These are phyloP conservation scores for Apiospora arundinis DNA, from an alignment of 2,329 filamentous ascomycete species.

Conservation along the genomic window DNA sequence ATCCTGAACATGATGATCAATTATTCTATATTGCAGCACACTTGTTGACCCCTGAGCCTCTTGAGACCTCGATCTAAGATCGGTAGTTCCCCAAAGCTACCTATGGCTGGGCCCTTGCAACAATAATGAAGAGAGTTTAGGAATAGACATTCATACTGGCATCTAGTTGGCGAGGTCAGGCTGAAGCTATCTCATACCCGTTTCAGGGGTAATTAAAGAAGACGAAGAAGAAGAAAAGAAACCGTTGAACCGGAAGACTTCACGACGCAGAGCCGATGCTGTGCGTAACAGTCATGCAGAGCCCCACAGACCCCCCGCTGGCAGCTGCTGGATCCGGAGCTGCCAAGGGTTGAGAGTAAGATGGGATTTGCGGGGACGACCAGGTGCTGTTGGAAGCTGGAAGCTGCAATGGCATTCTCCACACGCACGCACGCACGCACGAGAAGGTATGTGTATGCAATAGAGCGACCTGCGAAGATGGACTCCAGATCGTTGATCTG, in stretches of 20 bases:
- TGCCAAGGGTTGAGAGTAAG: background rate
- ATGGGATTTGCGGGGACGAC: background rate
- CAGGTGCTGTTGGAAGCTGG: background rate
- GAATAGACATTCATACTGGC: background rate
- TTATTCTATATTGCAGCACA: background rate
- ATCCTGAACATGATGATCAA: no score
- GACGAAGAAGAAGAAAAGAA: background rate
- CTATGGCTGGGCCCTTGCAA: background rate
- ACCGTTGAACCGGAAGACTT: background rate
- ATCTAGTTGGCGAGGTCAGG: background rate
- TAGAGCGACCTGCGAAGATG: background rate
- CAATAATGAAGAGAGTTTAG: background rate
- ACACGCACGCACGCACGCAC: background rate
- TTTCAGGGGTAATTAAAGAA: background rate
- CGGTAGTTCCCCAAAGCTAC: background rate
- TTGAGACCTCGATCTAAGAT: background rate
- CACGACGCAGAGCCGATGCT: background rate
- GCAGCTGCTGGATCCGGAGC: background rate
- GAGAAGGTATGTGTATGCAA: background rate
- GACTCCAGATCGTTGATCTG: background rate
- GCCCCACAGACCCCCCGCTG: background rate
- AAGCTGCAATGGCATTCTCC: conserved; percentile 5
- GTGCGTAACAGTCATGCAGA: background rate
- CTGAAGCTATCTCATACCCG: background rate
- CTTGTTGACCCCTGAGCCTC: background rate